These are phyloP conservation scores for Gynostemma pentaphyllum DNA, from an alignment of 306 rosid species.

Conservation along the genomic window DNA sequence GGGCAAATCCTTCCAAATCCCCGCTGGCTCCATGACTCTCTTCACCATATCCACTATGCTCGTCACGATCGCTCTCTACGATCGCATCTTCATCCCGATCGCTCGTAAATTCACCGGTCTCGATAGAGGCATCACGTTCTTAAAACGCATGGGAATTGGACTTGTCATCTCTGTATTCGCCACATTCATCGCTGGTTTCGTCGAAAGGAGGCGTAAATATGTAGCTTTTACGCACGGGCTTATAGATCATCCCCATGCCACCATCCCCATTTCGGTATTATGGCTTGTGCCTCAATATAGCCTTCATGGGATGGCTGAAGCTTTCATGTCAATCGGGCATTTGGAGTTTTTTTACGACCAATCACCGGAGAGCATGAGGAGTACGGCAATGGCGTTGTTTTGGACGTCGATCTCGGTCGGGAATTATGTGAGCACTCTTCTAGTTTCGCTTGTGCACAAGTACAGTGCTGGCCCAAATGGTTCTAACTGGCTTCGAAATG, in stretches of 20 bases:
- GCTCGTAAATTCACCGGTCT: slow-evolving; percentile 64
- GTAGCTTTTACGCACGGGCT: slow-evolving; percentile 43
- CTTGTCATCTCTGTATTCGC: slow-evolving; percentile 58
- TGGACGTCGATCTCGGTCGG: slow-evolving; percentile 70
- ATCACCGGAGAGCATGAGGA: slow-evolving; percentile 90
- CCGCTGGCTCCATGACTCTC: slow-evolving; percentile 87
- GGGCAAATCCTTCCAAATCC: slow-evolving; percentile 51
- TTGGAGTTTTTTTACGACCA: slow-evolving; percentile 89
- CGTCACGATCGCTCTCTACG: slow-evolving; percentile 56
- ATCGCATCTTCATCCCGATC: slow-evolving; percentile 45
- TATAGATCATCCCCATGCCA: slow-evolving; percentile 21
- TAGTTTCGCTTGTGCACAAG: slow-evolving; percentile 67
- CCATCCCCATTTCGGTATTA: slow-evolving; percentile 64
- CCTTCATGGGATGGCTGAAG: slow-evolving; percentile 91
- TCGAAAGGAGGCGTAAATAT: slow-evolving; percentile 52
- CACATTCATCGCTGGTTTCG: slow-evolving; percentile 66
- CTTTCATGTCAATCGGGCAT: slow-evolving; percentile 91
- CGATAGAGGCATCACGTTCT: slow-evolving; percentile 73
- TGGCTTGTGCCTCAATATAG: slow-evolving; percentile 88
- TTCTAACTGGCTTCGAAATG: slow-evolving; percentile 75
- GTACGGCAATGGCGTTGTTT: slow-evolving; percentile 71
- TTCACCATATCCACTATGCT: slow-evolving; percentile 64
- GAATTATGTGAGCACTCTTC: slow-evolving; percentile 52
- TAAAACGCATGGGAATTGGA: slow-evolving; percentile 84
- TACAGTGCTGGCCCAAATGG: slow-evolving; percentile 45